These are phyloP conservation scores for Phytophthora pinifolia DNA, from an alignment of 352 stramenopile species.

Conservation along the genomic window DNA sequence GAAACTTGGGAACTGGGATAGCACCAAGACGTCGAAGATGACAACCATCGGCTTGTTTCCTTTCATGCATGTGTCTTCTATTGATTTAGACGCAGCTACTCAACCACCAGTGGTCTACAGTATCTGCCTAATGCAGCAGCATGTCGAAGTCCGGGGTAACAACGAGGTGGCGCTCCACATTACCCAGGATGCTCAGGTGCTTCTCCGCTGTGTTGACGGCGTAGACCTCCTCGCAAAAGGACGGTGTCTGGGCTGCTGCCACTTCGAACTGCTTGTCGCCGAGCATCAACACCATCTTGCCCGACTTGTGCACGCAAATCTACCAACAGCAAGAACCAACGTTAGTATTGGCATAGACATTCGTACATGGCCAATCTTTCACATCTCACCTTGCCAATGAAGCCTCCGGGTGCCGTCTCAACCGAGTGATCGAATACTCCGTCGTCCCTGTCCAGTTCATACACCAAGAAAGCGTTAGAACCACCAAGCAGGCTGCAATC, in stretches of 20 bases:
- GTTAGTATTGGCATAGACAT: not conserved
- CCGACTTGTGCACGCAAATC: slow-evolving; percentile 84
- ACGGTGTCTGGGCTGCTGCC: slow-evolving; percentile 71
- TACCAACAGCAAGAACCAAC: slow-evolving; percentile 13
- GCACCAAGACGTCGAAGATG: no score
- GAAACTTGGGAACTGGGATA: no score
- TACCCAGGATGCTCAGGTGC: slow-evolving; percentile 73
- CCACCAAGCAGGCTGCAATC: not conserved
- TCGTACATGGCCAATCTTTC: not conserved
- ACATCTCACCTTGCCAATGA: slow-evolving; percentile 72
- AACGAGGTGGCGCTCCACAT: slow-evolving; percentile 76
- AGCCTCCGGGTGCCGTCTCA: slow-evolving; percentile 65
- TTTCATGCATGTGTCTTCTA: slow-evolving; percentile 13
- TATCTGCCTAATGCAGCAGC: slow-evolving; percentile 57
- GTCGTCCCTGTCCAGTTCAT: slow-evolving; percentile 37
- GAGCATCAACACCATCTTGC: slow-evolving; percentile 85
- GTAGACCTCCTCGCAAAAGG: slow-evolving; percentile 83
- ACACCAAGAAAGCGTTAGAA: slow-evolving; percentile 13
- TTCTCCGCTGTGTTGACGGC: slow-evolving; percentile 76
- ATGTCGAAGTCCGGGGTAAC: slow-evolving; percentile 87
- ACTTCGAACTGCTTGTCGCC: slow-evolving; percentile 88
- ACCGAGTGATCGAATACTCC: slow-evolving; percentile 74
- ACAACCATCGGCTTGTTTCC: not conserved
- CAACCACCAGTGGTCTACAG: not conserved
- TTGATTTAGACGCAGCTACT: slow-evolving; percentile 12